These are phyloP conservation scores for Polyporus tsugae DNA, from an alignment of 1,284 basidiomycete species.

Conservation along the genomic window DNA sequence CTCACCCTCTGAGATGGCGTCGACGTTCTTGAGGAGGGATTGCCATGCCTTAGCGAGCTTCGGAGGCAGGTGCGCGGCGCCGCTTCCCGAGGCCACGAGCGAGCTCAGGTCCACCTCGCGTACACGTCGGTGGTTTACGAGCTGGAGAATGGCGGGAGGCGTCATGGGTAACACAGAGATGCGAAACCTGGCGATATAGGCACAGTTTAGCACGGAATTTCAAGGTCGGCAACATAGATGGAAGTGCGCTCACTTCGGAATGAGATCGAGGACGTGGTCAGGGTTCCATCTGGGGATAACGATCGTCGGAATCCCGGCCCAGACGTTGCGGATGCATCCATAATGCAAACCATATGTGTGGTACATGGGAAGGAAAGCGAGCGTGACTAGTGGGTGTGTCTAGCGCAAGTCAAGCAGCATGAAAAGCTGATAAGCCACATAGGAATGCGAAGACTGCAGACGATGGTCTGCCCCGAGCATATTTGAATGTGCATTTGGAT, in stretches of 20 bases:
- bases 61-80: conserved; percentile 74
- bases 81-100: conserved; percentile 53
- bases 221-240: not conserved
- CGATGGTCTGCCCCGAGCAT: conserved; percentile 2
- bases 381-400: conserved; percentile 45
- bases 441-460: not conserved
- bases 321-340: conserved; percentile 57
- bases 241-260: conserved; percentile 51
- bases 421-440: not conserved
- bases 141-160: conserved; percentile 72
- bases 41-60: conserved; percentile 55
- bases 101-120: conserved; percentile 62
- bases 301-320: conserved; percentile 52
- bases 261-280: conserved; percentile 50
- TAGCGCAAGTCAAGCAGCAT: not conserved
- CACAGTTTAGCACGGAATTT: not conserved
- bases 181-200: conserved; percentile 51
- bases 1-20: conserved; percentile 58
- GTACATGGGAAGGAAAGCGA: conserved; percentile 74
- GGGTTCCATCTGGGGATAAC: conserved; percentile 70
- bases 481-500: not conserved
- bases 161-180: conserved; percentile 60
- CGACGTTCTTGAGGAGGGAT: conserved; percentile 46
- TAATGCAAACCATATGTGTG: conserved; percentile 71
- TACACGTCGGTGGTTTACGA: conserved; percentile 63